phyloP scores from a whole-genome alignment of 2,329 filamentous ascomycete genomes.

The Arthrobotrys sphaeroides region DNA sequence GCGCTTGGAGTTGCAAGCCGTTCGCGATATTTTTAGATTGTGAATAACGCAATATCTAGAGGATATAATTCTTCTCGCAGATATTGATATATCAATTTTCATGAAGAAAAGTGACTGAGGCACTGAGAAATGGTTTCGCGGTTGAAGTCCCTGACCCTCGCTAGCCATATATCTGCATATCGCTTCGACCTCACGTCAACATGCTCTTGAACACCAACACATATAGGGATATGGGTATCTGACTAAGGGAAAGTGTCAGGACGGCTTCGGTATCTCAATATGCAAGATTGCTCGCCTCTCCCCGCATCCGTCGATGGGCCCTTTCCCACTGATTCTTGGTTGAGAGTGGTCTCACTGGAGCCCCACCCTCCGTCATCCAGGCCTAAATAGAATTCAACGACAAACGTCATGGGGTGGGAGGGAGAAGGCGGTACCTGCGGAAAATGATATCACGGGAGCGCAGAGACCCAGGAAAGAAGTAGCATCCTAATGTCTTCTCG shows the following conservation, averaged over 20 bases:
- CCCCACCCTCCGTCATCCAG: slow-evolving; percentile 40
- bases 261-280: slow-evolving; percentile 24
- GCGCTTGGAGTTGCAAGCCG: too few species aligned
- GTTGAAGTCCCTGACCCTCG: slow-evolving; percentile 29
- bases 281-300: slow-evolving; percentile 42
- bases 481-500: neutral
- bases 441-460: slow-evolving; percentile 53
- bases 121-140: neutral
- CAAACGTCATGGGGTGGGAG: slow-evolving; percentile 49
- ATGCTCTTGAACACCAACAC: too few species aligned
- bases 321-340: slow-evolving; percentile 16
- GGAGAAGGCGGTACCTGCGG: neutral
- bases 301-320: slow-evolving; percentile 42
- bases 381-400: slow-evolving; percentile 2
- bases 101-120: too few species aligned
- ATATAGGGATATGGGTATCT: too few species aligned
- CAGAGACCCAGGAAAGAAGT: slow-evolving; percentile 13
- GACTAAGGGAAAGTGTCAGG: slow-evolving; percentile 4
- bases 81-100: too few species aligned
- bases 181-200: slow-evolving; percentile 6
- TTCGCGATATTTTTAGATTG: too few species aligned
- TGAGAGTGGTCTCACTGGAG: slow-evolving; percentile 17
- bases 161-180: neutral
- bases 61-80: too few species aligned
- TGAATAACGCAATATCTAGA: too few species aligned